phyloP scores from a whole-genome alignment of 495 filamentous ascomycete genomes.

The Margaritispora aquatica region DNA sequence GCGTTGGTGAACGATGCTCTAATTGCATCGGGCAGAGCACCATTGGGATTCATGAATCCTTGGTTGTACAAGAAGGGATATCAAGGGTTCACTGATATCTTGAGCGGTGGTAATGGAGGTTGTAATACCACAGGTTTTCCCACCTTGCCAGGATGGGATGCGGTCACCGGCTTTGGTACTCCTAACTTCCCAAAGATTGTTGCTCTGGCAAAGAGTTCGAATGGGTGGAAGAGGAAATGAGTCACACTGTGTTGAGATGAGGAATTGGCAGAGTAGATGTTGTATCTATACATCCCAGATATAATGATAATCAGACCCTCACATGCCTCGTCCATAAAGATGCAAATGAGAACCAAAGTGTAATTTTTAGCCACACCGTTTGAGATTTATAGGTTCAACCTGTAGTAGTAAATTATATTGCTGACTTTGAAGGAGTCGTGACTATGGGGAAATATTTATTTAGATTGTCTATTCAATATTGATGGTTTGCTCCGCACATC shows the following conservation, averaged over 20 bases:
- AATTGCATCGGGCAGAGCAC: conserved; percentile 46
- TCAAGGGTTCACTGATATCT: conserved; percentile 57
- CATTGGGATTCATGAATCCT: conserved; percentile 57
- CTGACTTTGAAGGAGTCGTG: neutral
- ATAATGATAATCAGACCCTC: too few species aligned
- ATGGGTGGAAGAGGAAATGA: neutral
- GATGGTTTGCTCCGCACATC: neutral
- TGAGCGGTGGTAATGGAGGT: conserved; percentile 46
- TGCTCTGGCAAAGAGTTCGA: conserved; percentile 2
- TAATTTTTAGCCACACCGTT: neutral
- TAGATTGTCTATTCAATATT: neutral
- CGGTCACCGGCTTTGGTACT: conserved; percentile 58
- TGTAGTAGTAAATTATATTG: neutral
- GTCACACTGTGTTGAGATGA: neutral
- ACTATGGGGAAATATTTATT: neutral
- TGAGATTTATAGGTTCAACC: neutral
- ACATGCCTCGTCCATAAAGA: too few species aligned
- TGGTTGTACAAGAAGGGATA: conserved; percentile 52
- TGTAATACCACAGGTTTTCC: conserved; percentile 51
- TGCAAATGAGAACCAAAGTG: neutral
- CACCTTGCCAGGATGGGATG: conserved; percentile 54
- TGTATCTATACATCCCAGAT: too few species aligned
- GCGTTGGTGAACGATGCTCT: conserved; percentile 58
- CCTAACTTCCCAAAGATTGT: conserved; percentile 44
- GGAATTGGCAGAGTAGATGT: too few species aligned